Evolutionary conservation across 768 basidiomycete genomes (phyloP).

Genomic region (Leccinum variicolor): DNA sequence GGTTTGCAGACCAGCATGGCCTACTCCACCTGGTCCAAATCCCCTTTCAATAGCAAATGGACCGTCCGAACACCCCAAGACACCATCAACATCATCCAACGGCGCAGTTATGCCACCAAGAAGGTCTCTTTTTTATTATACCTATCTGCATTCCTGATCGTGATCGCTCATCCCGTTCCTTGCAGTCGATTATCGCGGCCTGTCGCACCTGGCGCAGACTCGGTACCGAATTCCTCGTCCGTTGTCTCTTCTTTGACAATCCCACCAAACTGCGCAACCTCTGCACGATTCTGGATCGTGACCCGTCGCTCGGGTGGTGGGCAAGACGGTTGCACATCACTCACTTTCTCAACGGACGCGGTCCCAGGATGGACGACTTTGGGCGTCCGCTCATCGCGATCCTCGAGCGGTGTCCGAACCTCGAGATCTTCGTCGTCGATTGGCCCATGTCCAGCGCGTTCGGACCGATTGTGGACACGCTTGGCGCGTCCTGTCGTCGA

Average conservation of each 20-base stretch:
- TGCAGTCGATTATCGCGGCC: conserved; percentile 63
- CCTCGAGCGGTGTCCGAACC: conserved; percentile 65
- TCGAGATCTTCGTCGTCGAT: conserved; percentile 69
- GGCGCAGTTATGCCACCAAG: conserved; percentile 60
- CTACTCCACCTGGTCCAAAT: conserved; percentile 62
- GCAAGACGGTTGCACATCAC: conserved; percentile 68
- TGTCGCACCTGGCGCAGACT: conserved; percentile 62
- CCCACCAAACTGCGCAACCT: conserved; percentile 53
- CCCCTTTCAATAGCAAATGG: conserved; percentile 44
- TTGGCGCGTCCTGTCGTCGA: conserved; percentile 48
- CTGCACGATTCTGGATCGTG: conserved; percentile 48
- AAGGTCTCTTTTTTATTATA: conserved; percentile 40
- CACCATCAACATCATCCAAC: conserved; percentile 53
- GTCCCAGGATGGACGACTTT: conserved; percentile 44
- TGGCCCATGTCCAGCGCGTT: conserved; percentile 60
- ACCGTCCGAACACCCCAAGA: conserved; percentile 57
- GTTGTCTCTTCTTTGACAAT: conserved; percentile 64
- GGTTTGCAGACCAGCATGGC: conserved; percentile 61
- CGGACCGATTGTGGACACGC: conserved; percentile 60
- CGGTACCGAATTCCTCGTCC: conserved; percentile 65
- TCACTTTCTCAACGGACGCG: conserved; percentile 43
- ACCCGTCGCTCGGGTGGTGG: conserved; percentile 64
- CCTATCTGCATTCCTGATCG: background rate
- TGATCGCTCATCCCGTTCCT: background rate
- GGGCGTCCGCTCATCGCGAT: conserved; percentile 55